Percentiles rank a stretch among this genome's conserved stretches.
phyloP scores from a whole-genome alignment of 2,329 filamentous ascomycete species.

The Beauveria brongniartii region DNA sequence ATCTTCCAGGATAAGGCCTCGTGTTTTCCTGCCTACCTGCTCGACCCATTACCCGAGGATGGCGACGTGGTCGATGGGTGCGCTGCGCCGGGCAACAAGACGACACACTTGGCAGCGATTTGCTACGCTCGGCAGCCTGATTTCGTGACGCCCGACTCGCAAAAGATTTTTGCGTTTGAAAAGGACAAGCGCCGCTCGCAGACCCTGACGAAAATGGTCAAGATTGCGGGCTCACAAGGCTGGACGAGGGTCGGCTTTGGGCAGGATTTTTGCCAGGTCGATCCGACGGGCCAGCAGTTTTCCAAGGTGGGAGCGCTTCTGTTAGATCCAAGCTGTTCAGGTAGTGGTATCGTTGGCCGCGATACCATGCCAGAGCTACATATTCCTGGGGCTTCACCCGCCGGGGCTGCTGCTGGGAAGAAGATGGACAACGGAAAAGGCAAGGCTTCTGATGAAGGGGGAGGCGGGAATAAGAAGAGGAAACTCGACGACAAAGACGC shows the following conservation, averaged over 20 bases:
- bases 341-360: conserved; percentile 85
- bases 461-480: conserved; percentile 29
- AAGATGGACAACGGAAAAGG: conserved; percentile 14
- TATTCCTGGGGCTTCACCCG: conserved; percentile 36
- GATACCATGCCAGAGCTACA: conserved; percentile 67
- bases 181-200: conserved; percentile 63
- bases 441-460: conserved; percentile 3
- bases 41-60: conserved; percentile 58
- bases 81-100: conserved; percentile 94
- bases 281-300: conserved; percentile 56
- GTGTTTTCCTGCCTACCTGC: conserved; percentile 86
- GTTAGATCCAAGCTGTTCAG: conserved; percentile 90
- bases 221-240: conserved; percentile 60
- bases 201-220: conserved; percentile 79
- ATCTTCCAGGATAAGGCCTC: conserved; percentile 96
- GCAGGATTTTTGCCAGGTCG: conserved; percentile 73
- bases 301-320: conserved; percentile 70
- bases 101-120: conserved; percentile 81
- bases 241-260: conserved; percentile 62
- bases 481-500: conserved; percentile 33
- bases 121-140: conserved; percentile 38
- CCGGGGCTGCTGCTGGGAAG: conserved; percentile 12
- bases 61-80: conserved; percentile 87
- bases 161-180: conserved; percentile 68
- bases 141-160: conserved; percentile 21